Evolutionary conservation across 225 moss, liverwort and hornwort genomes (phyloP), one percentile per base, ranked within the genome.

Genomic region (Sphagnum contortum): DNA sequence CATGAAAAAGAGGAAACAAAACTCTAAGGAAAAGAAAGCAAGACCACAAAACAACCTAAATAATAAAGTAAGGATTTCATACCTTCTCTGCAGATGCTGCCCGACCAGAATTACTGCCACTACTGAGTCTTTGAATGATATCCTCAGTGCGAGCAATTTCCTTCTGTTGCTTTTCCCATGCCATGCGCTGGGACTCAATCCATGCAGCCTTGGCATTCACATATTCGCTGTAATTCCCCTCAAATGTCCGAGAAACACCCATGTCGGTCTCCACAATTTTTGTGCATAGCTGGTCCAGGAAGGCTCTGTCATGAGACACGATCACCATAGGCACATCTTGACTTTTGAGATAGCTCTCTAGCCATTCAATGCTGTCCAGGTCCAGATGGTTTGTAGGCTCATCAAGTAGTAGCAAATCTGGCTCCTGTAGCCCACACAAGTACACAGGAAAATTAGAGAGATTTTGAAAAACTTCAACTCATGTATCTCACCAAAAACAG

Each of bases 301-400:
- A 98, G 6, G 96, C 96, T 45, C 96, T 83, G 60, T 98, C 96
- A 44, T 98, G 96, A 44, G 93, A 93, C 49, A 98, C 93, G 9
- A 98, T 67, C 62, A 98, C 96, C 96, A 98, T 91, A 2, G 96
- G 96, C 50, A 98, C 96, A 59, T 98, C 96, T 68, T 93, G 88
- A 47, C 87, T 80, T 74, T 98, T 98, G 47, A 98, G 70, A 49
- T 92, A 98, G 49, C 73, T 74, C 64, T 98, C 93, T 49, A 98
- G 82, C 96, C 96, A 98, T 70, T 98, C 96, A 8, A 98, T 98
- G 54, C 90, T 98, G 64, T 91, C 89, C 69, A 98, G 82, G 54
- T 98, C 96, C 83, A 98, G 70, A 61, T 98, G 96, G 57, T 98
- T 98, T 11, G 96, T 98, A 12, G 96, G 96, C 73, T 98, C 96